Evolutionary conservation across 768 basidiomycete genomes (phyloP).

Genomic region (Leccinum ochraceum): DNA sequence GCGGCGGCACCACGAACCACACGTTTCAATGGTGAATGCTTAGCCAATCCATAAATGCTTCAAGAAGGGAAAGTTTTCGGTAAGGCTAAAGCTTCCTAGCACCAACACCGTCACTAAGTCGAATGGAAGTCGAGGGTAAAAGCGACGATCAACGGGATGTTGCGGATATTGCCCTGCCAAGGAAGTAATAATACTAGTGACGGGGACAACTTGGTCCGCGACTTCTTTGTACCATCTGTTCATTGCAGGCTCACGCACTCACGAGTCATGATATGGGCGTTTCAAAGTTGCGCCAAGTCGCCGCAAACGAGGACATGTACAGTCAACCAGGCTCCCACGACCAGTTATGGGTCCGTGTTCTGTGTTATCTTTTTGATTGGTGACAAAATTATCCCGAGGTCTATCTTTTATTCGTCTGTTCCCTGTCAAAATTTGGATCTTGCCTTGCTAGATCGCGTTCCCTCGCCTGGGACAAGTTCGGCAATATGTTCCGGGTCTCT

Average conservation of each 20-base stretch:
- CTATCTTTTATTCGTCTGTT: constrained; percentile 14
- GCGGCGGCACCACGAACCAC: too few species aligned
- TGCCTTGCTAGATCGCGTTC: constrained; percentile 18
- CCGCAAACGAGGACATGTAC: neutral
- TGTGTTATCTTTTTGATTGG: constrained; percentile 14
- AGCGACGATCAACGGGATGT: neutral
- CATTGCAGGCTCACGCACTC: constrained; percentile 1
- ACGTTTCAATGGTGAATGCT: neutral
- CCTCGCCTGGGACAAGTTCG: constrained; percentile 7
- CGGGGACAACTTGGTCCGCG: neutral
- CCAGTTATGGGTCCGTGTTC: constrained; percentile 18
- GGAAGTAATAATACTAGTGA: neutral
- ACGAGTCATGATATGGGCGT: constrained; percentile 8
- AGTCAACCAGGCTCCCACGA: constrained; percentile 22
- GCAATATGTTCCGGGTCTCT: constrained; percentile 14
- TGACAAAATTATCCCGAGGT: constrained; percentile 18
- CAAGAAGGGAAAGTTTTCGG: neutral
- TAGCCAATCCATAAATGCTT: neutral
- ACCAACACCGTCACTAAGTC: neutral
- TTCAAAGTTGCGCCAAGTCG: constrained; percentile 11
- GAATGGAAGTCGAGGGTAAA: neutral
- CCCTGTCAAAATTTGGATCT: constrained; percentile 8
- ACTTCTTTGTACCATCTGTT: neutral
- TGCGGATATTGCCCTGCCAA: neutral
- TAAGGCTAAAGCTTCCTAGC: neutral